Conservation (phyloP, 2,329 filamentous ascomycete genomes). For the Hypoxylon sp. region DNA sequence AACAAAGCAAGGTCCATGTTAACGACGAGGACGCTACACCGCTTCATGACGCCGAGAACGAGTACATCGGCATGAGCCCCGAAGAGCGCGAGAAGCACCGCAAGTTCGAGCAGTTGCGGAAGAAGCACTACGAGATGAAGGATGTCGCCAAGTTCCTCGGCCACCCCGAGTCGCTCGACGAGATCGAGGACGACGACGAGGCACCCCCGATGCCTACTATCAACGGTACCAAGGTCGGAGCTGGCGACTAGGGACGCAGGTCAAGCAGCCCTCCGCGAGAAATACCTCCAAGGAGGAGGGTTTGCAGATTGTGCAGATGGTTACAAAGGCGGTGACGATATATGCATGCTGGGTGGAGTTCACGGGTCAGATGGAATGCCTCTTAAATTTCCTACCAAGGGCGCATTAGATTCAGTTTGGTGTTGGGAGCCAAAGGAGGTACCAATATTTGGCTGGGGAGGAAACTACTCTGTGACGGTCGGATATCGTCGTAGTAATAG, state of each 20-base stretch:
- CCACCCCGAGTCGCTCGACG: constrained; percentile 75
- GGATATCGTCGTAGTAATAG: constrained; percentile 36
- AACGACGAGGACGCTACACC: constrained; percentile 68
- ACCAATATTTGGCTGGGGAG: constrained; percentile 6
- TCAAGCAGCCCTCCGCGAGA: constrained; percentile 16
- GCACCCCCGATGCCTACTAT: constrained; percentile 55
- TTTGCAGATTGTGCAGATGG: constrained; percentile 17
- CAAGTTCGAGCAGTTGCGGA: constrained; percentile 90
- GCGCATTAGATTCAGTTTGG: constrained; percentile 36
- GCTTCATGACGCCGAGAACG: constrained; percentile 71
- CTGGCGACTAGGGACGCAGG: constrained; percentile 44
- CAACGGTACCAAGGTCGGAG: constrained; percentile 46
- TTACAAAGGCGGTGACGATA: constrained; percentile 21
- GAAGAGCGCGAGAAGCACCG: constrained; percentile 92
- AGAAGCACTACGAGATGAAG: constrained; percentile 99
- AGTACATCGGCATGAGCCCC: constrained; percentile 65
- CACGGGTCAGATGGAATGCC: constrained; percentile 27
- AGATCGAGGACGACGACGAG: constrained; percentile 64
- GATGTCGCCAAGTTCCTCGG: constrained; percentile 90
- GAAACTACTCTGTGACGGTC: constrained; percentile 12
- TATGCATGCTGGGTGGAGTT: constrained; percentile 46
- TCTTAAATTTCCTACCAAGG: constrained; percentile 23
- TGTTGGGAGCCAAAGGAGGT: constrained; percentile 24
- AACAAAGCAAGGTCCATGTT: constrained; percentile 80
- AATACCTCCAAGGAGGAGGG: constrained; percentile 5